Conservation (phyloP, 345 rosid species). For the thale cress (Arabidopsis thaliana) region TAIR10.1 NC_003071.7:13518001-13518500, state of each 20-base stretch:
- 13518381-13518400: constrained; percentile 46
- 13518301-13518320: constrained; percentile 43
- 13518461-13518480: constrained; percentile 42
- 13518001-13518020: constrained; percentile 15
- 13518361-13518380: constrained; percentile 43
- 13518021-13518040: neutral
- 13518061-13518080: constrained; percentile 1
- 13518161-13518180: constrained; percentile 12
- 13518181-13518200: neutral
- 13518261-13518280: constrained; percentile 35
- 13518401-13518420: constrained; percentile 42
- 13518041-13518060: neutral
- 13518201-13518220: neutral
- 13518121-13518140: neutral
- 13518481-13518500: constrained; percentile 35
- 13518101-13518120: neutral
- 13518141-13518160: neutral
- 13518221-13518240: constrained; percentile 21
- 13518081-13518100: neutral
- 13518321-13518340: constrained; percentile 52
- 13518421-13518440: constrained; percentile 39
- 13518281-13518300: constrained; percentile 35
- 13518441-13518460: constrained; percentile 44
- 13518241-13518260: neutral
- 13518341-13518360: constrained; percentile 49